Evolutionary conservation across 352 stramenopile genomes (phyloP), one percentile per base, ranked within the genome.

Genomic region (Phytophthora hibernalis): DNA sequence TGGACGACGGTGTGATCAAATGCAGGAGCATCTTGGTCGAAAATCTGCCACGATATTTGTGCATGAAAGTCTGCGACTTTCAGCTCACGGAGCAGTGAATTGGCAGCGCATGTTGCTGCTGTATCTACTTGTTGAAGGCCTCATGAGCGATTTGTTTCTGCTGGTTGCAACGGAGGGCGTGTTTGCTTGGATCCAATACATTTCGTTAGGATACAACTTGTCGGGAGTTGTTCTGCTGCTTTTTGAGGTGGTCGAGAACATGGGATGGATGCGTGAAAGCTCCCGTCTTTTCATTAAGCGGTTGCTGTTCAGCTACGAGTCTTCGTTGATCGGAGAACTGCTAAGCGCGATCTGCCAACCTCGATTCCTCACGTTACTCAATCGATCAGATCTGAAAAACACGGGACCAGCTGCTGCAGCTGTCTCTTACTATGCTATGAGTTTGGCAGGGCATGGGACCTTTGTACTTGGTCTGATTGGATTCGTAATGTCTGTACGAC

Each of bases 141-240:
- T 72, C 2, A 72, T 72, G 65, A 65, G 58, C 28, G 65, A 72
- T 26, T 18, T 72, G 3, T 72, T 72, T 33, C 10, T 72, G 24
- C 44, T 68, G 4, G 42, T 68, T 16, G 58, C 58, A 1, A 67
- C 43, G 2, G 58, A 72, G 33, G 65, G 64, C 0, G 7, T 54
- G 9, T 49, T 67, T 24, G 58, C 64, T 3, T 54, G 53, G 22
- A 13, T 68, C 5, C 64, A 68, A 28, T 68, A 72, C 35, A 61
- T 60, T 13, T 68, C 57, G 30, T 38, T 72, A 10, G 52, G 58
- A 31, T 72, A 68, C 38, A 72, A 72, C 21, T 26, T 72, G 9
- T 68, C 65, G 18, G 63, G 58, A 28, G 26, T 72, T 10, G 44
- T 68, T 1, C 54, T 60, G 22, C 18, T 72, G 3, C 11, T 68